Evolutionary conservation across 352 stramenopile species (phyloP).

Genomic region (Phytophthora lateralis): DNA sequence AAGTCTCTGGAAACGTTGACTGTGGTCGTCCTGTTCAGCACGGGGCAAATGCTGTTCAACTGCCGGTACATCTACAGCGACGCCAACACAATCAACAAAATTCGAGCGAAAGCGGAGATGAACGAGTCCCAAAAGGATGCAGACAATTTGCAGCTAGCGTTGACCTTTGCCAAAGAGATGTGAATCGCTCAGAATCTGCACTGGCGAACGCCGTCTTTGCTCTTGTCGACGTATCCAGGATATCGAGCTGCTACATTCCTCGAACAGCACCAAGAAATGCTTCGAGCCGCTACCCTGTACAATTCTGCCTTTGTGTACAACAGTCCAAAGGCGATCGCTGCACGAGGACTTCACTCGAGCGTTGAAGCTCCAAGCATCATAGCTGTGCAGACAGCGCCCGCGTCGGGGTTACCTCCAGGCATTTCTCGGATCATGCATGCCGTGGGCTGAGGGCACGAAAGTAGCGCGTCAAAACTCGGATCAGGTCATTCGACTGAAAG

Average conservation of each 20-base stretch:
- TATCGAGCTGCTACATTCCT: conserved; percentile 24
- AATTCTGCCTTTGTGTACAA: conserved; percentile 17
- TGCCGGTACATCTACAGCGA: conserved; percentile 23
- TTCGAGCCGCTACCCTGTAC: conserved; percentile 11
- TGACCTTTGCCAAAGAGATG: conserved; percentile 19
- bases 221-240: conserved; percentile 36
- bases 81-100: conserved; percentile 5
- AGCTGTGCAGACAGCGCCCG: conserved; percentile 5
- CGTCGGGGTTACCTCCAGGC: not conserved
- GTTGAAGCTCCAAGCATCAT: not conserved
- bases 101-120: conserved; percentile 3
- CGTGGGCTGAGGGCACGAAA: conserved; percentile 5
- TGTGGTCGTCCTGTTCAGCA: conserved; percentile 34
- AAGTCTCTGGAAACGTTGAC: conserved; percentile 39
- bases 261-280: conserved; percentile 20
- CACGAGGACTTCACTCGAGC: conserved; percentile 5
- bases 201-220: conserved; percentile 15
- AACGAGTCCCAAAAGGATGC: not conserved
- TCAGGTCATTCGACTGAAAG: conserved; percentile 3
- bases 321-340: conserved; percentile 1
- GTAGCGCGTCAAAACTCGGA: conserved; percentile 3
- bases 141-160: conserved; percentile 1
- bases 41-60: conserved; percentile 40
- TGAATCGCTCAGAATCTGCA: conserved; percentile 31
- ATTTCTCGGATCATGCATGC: conserved; percentile 25